phyloP scores from a whole-genome alignment of 371 early-diverging fungal species.

The Quaeritorhiza haematococci region DNA sequence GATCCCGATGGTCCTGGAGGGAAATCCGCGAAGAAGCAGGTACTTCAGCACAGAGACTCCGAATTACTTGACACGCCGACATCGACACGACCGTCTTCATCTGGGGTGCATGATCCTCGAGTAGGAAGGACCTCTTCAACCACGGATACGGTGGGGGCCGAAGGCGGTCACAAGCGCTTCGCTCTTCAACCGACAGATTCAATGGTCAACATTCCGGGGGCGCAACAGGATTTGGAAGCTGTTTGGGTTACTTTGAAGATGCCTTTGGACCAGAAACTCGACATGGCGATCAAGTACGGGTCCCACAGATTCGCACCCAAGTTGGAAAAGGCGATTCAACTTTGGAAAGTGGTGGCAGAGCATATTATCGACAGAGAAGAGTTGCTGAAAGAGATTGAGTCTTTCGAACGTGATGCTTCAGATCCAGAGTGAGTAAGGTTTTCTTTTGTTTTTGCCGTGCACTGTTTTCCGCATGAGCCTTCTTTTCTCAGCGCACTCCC shows the following conservation, averaged over 20 bases:
- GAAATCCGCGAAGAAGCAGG: too few species aligned
- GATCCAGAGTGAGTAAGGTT: conserved; percentile 29
- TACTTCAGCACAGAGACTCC: too few species aligned
- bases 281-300: conserved; percentile 52
- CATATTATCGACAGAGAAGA: conserved; percentile 33
- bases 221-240: conserved; percentile 34
- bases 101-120: too few species aligned
- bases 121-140: too few species aligned
- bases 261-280: conserved; percentile 41
- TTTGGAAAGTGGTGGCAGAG: conserved; percentile 36
- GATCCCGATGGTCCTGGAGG: too few species aligned
- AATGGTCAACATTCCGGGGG: conserved; percentile 21
- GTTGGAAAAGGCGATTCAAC: conserved; percentile 36
- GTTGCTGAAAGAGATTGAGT: conserved; percentile 29
- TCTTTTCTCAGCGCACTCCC: neutral
- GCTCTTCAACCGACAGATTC: conserved; percentile 11
- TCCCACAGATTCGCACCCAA: conserved; percentile 32
- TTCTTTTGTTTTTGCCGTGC: neutral
- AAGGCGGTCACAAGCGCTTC: too few species aligned
- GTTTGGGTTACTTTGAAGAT: conserved; percentile 43
- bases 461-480: neutral
- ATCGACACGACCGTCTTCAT: too few species aligned
- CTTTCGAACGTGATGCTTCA: conserved; percentile 37
- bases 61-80: too few species aligned
- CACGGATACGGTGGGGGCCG: too few species aligned